phyloP scores from a whole-genome alignment of 805 yeast genomes.

The Starmerella scarabaei region DNA sequence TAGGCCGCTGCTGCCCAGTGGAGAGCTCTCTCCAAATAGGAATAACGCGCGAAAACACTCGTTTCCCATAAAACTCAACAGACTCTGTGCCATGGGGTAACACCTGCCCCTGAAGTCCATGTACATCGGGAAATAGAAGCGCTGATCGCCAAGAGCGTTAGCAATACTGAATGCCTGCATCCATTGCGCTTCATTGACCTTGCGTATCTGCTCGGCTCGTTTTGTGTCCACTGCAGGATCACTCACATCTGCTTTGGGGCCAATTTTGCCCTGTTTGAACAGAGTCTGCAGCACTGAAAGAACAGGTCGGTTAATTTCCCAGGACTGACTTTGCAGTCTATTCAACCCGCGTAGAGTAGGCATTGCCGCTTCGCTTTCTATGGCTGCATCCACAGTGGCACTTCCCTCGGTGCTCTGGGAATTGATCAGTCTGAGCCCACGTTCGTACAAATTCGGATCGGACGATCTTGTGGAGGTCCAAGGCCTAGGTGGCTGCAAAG shows the following conservation, averaged over 20 bases:
- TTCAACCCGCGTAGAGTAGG: slow-evolving; percentile 9
- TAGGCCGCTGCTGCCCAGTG: slow-evolving; percentile 35
- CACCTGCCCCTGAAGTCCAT: slow-evolving; percentile 53
- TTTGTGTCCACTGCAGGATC: slow-evolving; percentile 50
- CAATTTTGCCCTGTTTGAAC: not conserved
- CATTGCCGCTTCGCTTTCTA: slow-evolving; percentile 4
- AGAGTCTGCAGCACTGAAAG: not conserved
- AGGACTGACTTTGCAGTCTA: slow-evolving; percentile 10
- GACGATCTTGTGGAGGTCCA: slow-evolving; percentile 46
- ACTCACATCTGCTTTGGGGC: slow-evolving; percentile 30
- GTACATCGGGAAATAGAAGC: slow-evolving; percentile 48
- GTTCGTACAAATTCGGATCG: not conserved
- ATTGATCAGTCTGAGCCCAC: slow-evolving; percentile 6
- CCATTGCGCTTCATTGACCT: slow-evolving; percentile 23
- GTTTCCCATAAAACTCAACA: slow-evolving; percentile 43
- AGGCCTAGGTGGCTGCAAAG: slow-evolving; percentile 66
- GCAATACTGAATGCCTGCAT: slow-evolving; percentile 86
- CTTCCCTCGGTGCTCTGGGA: slow-evolving; percentile 39
- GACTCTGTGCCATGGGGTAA: slow-evolving; percentile 43
- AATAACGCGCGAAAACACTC: slow-evolving; percentile 40
- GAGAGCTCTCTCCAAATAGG: slow-evolving; percentile 39
- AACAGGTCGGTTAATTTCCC: slow-evolving; percentile 11
- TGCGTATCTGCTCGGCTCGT: slow-evolving; percentile 39
- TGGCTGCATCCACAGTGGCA: slow-evolving; percentile 31
- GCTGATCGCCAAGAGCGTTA: slow-evolving; percentile 62